A percentile compares a stretch with the other conserved stretches of the same genome.
phyloP scores from a whole-genome alignment of 2,329 filamentous ascomycete species.

The Aciculosporium take region DNA sequence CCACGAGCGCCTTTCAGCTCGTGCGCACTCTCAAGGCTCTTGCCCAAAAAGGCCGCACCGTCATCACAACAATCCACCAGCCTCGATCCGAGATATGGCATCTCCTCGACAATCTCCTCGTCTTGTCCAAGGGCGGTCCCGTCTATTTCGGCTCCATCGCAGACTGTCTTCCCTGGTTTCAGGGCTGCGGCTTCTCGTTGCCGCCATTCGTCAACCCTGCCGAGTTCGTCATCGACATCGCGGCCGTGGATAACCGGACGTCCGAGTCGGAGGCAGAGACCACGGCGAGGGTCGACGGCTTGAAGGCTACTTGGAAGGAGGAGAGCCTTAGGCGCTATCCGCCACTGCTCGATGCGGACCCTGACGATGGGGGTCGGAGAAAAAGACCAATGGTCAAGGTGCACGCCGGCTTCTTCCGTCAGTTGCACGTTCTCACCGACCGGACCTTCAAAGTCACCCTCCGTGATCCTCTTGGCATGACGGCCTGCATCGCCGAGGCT shows the following conservation, averaged over 20 bases:
- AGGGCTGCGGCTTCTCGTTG: constrained; percentile 41
- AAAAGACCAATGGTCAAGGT: constrained; percentile 16
- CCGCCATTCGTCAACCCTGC: constrained; percentile 66
- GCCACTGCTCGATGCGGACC: constrained; percentile 8
- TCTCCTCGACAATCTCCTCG: constrained; percentile 57
- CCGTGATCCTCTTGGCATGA: constrained; percentile 64
- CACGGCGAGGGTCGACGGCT: constrained; percentile 40
- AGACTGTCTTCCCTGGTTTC: constrained; percentile 51
- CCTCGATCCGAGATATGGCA: constrained; percentile 69
- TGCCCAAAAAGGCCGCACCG: constrained; percentile 52
- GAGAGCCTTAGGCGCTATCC: constrained; percentile 19
- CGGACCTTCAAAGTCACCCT: constrained; percentile 58
- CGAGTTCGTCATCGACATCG: constrained; percentile 60
- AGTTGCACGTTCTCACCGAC: constrained; percentile 50
- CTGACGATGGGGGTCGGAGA: constrained; percentile 5
- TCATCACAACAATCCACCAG: constrained; percentile 64
- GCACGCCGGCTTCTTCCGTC: constrained; percentile 44
- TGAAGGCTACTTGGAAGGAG: constrained; percentile 46
- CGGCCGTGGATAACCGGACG: constrained; percentile 58
- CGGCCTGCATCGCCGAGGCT: constrained; percentile 55
- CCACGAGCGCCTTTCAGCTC: constrained; percentile 62
- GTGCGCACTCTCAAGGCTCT: constrained; percentile 55
- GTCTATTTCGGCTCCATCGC: constrained; percentile 50
- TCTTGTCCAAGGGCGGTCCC: constrained; percentile 52
- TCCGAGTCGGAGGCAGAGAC: constrained; percentile 49